A percentile compares a stretch with the other conserved stretches of the same genome.
phyloP scores from a whole-genome alignment of 2,329 filamentous ascomycete genomes.

The Xylariaceae sp. region DNA sequence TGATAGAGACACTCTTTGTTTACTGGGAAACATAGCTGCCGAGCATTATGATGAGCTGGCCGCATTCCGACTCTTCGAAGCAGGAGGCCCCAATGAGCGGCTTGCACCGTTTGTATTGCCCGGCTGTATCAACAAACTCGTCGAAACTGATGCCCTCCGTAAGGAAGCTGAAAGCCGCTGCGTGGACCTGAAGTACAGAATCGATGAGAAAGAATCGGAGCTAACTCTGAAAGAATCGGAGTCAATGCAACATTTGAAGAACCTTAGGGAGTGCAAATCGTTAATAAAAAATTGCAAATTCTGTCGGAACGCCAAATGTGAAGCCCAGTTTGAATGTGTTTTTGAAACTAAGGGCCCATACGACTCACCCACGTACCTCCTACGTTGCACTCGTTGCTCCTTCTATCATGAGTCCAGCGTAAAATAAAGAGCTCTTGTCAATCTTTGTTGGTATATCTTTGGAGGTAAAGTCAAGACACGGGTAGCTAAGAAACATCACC shows the following conservation, averaged over 20 bases:
- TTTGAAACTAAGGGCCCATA: neutral
- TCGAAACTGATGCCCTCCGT: neutral
- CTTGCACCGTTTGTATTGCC: neutral
- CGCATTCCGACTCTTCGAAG: neutral
- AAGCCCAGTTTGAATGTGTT: neutral
- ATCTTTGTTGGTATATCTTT: neutral
- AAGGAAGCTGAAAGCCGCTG: neutral
- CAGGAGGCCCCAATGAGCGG: neutral
- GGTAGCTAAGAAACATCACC: neutral
- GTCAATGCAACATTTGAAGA: neutral
- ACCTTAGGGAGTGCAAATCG: neutral
- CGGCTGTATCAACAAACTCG: neutral
- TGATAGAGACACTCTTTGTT: neutral
- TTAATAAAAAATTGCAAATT: neutral
- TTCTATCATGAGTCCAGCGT: neutral
- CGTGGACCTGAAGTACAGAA: neutral
- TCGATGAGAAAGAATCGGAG: neutral
- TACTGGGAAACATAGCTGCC: neutral
- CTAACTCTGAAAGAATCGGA: too few relatives aligned
- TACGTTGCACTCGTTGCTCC: neutral
- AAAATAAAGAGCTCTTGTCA: neutral
- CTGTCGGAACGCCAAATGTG: neutral
- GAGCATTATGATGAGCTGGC: neutral
- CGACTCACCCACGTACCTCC: neutral
- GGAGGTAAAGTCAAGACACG: neutral